Evolutionary conservation across 345 rosid species (phyloP).

Genomic region (Dipteronia dyeriana): DNA sequence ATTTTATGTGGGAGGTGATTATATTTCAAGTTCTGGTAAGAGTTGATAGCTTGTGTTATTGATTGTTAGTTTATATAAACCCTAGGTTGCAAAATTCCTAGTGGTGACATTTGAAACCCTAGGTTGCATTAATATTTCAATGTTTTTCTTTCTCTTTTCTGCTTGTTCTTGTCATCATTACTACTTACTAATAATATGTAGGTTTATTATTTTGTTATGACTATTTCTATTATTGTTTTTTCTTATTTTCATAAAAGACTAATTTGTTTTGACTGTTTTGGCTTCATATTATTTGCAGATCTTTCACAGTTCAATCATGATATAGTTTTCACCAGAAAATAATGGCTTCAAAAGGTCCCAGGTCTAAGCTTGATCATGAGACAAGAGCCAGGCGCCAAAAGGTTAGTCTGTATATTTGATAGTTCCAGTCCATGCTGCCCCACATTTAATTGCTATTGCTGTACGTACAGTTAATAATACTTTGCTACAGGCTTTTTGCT

Average conservation of each 20-base stretch:
- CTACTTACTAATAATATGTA: neutral
- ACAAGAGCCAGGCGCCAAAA: slow-evolving; percentile 87
- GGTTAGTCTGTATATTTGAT: slow-evolving; percentile 39
- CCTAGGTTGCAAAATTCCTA: neutral
- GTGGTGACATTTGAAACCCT: neutral
- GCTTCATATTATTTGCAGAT: slow-evolving; percentile 17
- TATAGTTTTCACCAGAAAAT: slow-evolving; percentile 25
- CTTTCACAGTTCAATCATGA: slow-evolving; percentile 19
- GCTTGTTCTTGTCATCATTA: neutral
- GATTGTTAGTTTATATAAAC: neutral
- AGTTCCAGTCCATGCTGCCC: neutral
- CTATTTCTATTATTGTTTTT: neutral
- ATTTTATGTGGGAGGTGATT: neutral
- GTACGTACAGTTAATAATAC: no score
- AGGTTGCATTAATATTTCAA: neutral
- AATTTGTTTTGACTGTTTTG: neutral
- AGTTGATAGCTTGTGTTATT: neutral
- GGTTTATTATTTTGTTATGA: neutral
- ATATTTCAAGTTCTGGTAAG: neutral
- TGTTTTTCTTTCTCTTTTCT: neutral
- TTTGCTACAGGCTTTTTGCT: neutral
- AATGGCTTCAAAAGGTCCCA: slow-evolving; percentile 73
- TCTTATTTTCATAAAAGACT: neutral
- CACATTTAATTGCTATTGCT: neutral
- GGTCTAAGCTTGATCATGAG: slow-evolving; percentile 76